These are phyloP conservation scores for Penicillium sp. DNA, from an alignment of 2,329 filamentous ascomycete species.

Conservation along the genomic window DNA sequence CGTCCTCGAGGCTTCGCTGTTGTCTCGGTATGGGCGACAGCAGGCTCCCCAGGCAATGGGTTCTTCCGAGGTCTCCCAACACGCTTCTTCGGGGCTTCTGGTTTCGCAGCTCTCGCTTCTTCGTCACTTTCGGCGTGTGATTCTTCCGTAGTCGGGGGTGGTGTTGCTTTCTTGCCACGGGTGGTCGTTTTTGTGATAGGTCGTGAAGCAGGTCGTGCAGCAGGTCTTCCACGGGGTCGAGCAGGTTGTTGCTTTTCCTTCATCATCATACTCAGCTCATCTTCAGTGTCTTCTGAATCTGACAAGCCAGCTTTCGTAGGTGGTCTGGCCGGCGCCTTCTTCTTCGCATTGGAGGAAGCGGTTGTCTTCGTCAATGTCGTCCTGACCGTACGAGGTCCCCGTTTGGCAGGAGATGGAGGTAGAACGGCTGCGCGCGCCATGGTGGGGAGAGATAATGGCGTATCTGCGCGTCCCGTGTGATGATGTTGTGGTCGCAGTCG, in stretches of 20 bases:
- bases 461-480: background rate
- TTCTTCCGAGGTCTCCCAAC: slow-evolving; percentile 20
- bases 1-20: slow-evolving; percentile 28
- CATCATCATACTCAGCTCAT: slow-evolving; percentile 21
- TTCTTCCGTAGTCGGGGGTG: background rate
- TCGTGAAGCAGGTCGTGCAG: slow-evolving; percentile 12
- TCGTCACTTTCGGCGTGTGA: slow-evolving; percentile 2
- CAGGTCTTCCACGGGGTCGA: slow-evolving; percentile 10
- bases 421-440: slow-evolving; percentile 25
- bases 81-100: slow-evolving; percentile 17
- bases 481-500: slow-evolving; percentile 3
- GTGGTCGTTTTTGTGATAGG: slow-evolving; percentile 1
- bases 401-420: slow-evolving; percentile 19
- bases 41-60: slow-evolving; percentile 6
- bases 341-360: slow-evolving; percentile 2
- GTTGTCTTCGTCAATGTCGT: slow-evolving; percentile 17
- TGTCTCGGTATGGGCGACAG: slow-evolving; percentile 10
- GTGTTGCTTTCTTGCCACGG: slow-evolving; percentile 10
- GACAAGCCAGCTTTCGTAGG: slow-evolving; percentile 1
- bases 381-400: slow-evolving; percentile 14
- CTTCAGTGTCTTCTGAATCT: slow-evolving; percentile 21
- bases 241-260: slow-evolving; percentile 7
- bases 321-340: slow-evolving; percentile 4
- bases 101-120: background rate
- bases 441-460: slow-evolving; percentile 1